phyloP scores from a whole-genome alignment of 768 basidiomycete genomes.

The Leucocoprinus sp. region DNA sequence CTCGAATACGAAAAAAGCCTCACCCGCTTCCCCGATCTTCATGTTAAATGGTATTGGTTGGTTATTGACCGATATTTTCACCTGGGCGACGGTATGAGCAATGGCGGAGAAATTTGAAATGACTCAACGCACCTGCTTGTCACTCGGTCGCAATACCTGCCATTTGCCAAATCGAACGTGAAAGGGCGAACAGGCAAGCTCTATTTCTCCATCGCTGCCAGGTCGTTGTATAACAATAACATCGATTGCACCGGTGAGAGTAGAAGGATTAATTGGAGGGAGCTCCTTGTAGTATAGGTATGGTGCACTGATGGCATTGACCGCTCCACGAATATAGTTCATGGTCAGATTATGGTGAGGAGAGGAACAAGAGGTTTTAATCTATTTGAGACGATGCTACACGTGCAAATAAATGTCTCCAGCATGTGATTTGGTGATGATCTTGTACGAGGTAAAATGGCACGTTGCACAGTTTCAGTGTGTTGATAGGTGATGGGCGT shows the following conservation, averaged over 20 bases:
- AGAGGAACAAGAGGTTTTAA: conserved; percentile 11
- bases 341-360: conserved; percentile 29
- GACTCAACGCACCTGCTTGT: conserved; percentile 65
- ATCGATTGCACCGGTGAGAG: conserved; percentile 97
- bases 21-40: conserved; percentile 99
- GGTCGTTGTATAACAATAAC: conserved; percentile 88
- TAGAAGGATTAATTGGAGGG: conserved; percentile 87
- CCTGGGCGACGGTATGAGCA: conserved; percentile 34
- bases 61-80: conserved; percentile 84
- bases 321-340: conserved; percentile 86
- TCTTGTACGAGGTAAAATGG: too few species aligned
- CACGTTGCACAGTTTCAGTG: too few species aligned
- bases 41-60: conserved; percentile 84
- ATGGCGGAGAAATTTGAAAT: neutral
- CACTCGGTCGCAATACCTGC: conserved; percentile 86
- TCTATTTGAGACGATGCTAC: conserved; percentile 1
- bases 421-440: too few species aligned
- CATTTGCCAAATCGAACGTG: conserved; percentile 98
- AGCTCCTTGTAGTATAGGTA: conserved; percentile 87
- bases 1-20: conserved; percentile 98
- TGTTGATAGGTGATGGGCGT: too few species aligned
- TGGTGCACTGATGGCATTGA: conserved; percentile 77
- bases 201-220: conserved; percentile 49
- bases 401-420: conserved; percentile 4
- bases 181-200: conserved; percentile 88